Conservation (phyloP, 148 eudicot species). For the Silene latifolia region DNA sequence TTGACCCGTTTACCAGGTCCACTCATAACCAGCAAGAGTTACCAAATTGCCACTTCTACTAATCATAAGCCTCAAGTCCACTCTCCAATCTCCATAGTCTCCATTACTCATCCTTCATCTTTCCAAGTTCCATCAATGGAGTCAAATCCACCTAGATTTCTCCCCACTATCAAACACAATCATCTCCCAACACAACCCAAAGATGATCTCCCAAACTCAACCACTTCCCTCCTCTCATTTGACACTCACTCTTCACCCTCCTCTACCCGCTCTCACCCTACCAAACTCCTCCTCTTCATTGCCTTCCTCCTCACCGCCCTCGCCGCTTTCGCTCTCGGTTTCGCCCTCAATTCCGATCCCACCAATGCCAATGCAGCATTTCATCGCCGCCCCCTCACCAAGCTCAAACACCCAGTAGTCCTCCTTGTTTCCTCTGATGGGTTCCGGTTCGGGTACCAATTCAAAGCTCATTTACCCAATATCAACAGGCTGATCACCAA, state of each 20-base stretch:
- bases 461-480: constrained; percentile 62
- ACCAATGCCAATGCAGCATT: constrained; percentile 21
- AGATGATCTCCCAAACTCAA: constrained; percentile 37
- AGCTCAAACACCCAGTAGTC: constrained; percentile 55
- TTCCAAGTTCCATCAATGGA: constrained; percentile 19
- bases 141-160: constrained; percentile 7
- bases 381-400: constrained; percentile 38
- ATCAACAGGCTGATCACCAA: constrained; percentile 54
- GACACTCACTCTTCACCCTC: constrained; percentile 29
- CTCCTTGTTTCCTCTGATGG: constrained; percentile 74
- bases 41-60: not conserved
- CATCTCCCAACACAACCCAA: constrained; percentile 20
- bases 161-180: constrained; percentile 12
- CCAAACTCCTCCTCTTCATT: constrained; percentile 31
- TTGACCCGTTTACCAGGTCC: too few relatives aligned
- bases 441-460: constrained; percentile 89
- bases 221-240: constrained; percentile 41
- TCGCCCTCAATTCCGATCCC: constrained; percentile 34
- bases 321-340: constrained; percentile 20
- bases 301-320: constrained; percentile 38
- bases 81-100: not conserved
- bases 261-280: not conserved
- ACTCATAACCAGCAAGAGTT: too few relatives aligned
- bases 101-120: not conserved
- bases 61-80: not conserved